phyloP scores from a whole-genome alignment of 2,329 filamentous ascomycete genomes.

The Colletotrichum sp. region DNA sequence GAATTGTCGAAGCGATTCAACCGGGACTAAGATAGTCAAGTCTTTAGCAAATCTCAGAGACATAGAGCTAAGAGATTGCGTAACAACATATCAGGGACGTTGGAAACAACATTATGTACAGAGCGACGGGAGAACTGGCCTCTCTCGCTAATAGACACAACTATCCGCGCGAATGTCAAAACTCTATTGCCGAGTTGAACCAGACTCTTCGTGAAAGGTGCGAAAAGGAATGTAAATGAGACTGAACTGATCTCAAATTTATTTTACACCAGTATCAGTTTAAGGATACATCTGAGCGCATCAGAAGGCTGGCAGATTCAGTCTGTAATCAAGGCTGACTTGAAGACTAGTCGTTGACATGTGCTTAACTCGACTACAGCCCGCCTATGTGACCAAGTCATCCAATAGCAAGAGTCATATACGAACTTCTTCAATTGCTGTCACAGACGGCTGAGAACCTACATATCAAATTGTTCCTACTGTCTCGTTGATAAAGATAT shows the following conservation, averaged over 20 bases:
- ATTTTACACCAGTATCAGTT: background rate
- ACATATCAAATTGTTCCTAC: too few relatives aligned
- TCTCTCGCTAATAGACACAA: too few relatives aligned
- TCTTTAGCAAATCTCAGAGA: background rate
- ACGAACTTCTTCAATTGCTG: background rate
- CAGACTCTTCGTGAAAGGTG: background rate
- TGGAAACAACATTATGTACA: too few relatives aligned
- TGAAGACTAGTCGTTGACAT: background rate
- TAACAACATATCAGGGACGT: rapidly evolving
- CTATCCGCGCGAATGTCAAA: background rate
- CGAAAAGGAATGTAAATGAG: rapidly evolving
- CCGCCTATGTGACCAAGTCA: background rate
- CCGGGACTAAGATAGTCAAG: too few relatives aligned
- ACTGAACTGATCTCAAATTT: rapidly evolving
- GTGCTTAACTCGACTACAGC: background rate
- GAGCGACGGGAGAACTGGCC: too few relatives aligned
- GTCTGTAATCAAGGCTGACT: background rate
- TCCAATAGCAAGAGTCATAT: background rate
- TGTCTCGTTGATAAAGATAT: rapidly evolving
- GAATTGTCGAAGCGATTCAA: too few relatives aligned
- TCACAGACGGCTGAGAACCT: too few relatives aligned
- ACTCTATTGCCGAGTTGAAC: background rate
- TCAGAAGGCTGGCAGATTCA: background rate
- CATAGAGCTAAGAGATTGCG: background rate
- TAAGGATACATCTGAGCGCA: background rate